These are phyloP conservation scores for Thermoascus crustaceus DNA, from an alignment of 2,329 filamentous ascomycete species.

Conservation along the genomic window DNA sequence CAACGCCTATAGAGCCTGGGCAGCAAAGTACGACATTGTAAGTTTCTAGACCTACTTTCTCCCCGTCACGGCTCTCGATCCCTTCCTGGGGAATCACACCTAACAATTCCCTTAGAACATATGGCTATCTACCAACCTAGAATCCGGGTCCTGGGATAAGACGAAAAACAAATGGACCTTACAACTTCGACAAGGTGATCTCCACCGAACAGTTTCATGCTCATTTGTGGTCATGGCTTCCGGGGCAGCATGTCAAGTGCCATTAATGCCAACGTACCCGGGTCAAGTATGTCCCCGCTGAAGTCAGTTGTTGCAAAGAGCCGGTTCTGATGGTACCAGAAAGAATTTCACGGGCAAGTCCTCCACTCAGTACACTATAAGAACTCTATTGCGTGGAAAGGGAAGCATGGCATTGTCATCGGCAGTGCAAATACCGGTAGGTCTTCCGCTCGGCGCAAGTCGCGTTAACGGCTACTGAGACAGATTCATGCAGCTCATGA, in stretches of 20 bases:
- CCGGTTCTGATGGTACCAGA: conserved; percentile 9
- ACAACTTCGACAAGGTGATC: conserved; percentile 15
- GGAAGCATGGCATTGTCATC: conserved; percentile 39
- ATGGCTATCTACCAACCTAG: conserved; percentile 30
- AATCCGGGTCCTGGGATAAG: conserved; percentile 32
- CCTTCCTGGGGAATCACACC: neutral
- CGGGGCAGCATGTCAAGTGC: conserved; percentile 24
- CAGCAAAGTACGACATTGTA: conserved; percentile 17
- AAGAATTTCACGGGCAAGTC: conserved; percentile 29
- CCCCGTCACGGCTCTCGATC: neutral
- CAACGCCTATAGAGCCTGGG: conserved; percentile 13
- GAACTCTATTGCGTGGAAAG: conserved; percentile 24
- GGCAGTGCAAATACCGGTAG: conserved; percentile 41
- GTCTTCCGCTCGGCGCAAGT: neutral
- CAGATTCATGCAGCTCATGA: conserved; percentile 29
- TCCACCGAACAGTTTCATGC: conserved; percentile 9
- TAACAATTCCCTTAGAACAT: conserved; percentile 21
- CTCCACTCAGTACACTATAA: conserved; percentile 29
- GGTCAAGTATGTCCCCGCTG: conserved; percentile 4
- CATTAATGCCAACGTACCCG: conserved; percentile 16
- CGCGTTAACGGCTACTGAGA: too few relatives aligned
- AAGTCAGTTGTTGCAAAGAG: neutral
- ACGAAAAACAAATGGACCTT: conserved; percentile 30
- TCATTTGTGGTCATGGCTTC: conserved; percentile 26
- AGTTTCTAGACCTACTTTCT: conserved; percentile 6